Base-by-base conservation (phyloP, 169 alveolate species). In the Eimeria nieschulzi region DNA sequence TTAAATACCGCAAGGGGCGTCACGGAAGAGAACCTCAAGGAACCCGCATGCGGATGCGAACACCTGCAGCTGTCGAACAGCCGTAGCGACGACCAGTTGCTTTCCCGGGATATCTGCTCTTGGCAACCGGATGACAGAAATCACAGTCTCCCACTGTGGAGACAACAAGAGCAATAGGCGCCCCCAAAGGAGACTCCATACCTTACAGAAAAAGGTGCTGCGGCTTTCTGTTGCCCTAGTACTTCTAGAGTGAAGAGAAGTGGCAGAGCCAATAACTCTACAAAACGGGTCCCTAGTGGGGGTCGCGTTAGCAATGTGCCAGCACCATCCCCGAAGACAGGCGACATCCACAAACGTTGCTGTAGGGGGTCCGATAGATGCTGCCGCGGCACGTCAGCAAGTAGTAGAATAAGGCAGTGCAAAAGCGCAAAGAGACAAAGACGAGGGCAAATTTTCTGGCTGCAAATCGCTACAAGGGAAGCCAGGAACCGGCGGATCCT, bases 31-130 rank as follows among this genome's bases (percentile, higher is more conserved):
- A 0, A 21, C n/a, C 54, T 76, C 71, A 15, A 76, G 68, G 53
- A 76, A 26, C 23, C 46, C 54, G 83, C 83, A 73, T 5, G 83
- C 83, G 9, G 83, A 10, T 12, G 54, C 83, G 12, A 73, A 73
- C 15, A 76, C 17, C 54, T 76, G 85, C 53, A 76, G 85, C 70
- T 33, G 25, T 19, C 85, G 21, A 53, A 76, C 85, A 53, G 85
- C 85, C 0, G 70, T 21, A 7, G 55, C 85, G 23, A 23, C 71
- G 23, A 23, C 70, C 8, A 21, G 68, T 2, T 15, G 3, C 17
- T 6, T 23, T 17, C 7, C 12, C 0, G 53, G 85, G 39, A 61
- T 73, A 73, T 19, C 19, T 73, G 53, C 83, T 46, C 63, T 61
- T 46, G 13, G 33, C 13, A 5, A 6, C 2, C 9, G 9, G 3